Percentiles rank a stretch among this genome's conserved stretches.
phyloP scores from a whole-genome alignment of 257 asterid species.

The Jaltomata sinuosa region DNA sequence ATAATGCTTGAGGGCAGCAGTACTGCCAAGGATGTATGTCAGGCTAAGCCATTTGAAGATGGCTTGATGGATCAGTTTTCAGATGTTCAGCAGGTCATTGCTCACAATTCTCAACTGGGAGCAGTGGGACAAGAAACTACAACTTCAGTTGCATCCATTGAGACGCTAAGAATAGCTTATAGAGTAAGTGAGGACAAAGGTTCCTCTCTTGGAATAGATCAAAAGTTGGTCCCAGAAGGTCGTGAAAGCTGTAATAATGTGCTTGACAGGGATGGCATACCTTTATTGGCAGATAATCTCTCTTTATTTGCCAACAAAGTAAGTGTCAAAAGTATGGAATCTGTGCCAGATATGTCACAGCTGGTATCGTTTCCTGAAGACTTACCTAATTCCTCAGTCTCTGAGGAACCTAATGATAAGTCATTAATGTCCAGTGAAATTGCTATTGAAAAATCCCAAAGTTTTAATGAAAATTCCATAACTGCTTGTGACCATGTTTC shows the following conservation, averaged over 20 bases:
- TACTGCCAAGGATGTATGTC: not conserved
- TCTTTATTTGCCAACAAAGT: slow-evolving; percentile 25
- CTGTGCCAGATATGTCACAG: slow-evolving; percentile 23
- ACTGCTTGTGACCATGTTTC: slow-evolving; percentile 18
- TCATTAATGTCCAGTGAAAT: slow-evolving; percentile 23
- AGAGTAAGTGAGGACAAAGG: slow-evolving; percentile 10
- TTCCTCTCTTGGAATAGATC: slow-evolving; percentile 12
- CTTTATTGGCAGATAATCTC: slow-evolving; percentile 7
- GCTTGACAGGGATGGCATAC: slow-evolving; percentile 11
- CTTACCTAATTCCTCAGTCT: slow-evolving; percentile 22
- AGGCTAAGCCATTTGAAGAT: slow-evolving; percentile 19
- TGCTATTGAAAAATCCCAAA: slow-evolving; percentile 14
- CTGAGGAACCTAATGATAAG: not conserved
- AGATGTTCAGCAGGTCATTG: slow-evolving; percentile 22
- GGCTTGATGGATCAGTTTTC: slow-evolving; percentile 11
- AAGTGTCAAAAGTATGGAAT: slow-evolving; percentile 23
- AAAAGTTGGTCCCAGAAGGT: slow-evolving; percentile 16
- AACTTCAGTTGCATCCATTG: slow-evolving; percentile 14
- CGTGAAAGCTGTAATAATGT: not conserved
- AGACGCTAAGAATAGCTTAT: slow-evolving; percentile 6
- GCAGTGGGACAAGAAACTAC: slow-evolving; percentile 23
- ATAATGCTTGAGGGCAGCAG: not conserved
- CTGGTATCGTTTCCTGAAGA: slow-evolving; percentile 41
- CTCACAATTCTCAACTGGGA: slow-evolving; percentile 16
- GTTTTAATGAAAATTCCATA: slow-evolving; percentile 14